Evolutionary conservation across 148 eudicot species (phyloP), one percentile per base, ranked within the genome.

Genomic region (Salicornia ramosissima): DNA sequence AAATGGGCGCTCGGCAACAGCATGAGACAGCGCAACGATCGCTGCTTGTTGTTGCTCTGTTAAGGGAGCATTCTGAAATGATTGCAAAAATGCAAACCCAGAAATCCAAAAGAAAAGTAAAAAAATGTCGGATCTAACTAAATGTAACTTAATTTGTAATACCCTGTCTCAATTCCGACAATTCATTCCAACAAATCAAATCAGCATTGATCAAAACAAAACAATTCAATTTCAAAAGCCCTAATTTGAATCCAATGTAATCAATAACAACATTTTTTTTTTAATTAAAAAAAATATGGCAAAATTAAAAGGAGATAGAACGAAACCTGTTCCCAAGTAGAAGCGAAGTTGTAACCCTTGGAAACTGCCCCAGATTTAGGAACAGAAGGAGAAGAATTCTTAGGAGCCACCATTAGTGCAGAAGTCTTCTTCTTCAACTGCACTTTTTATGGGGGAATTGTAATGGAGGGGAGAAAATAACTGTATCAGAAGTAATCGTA

Each of bases 21-120:
- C 92, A 79, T 94, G 96, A 63, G 92, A 88, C 67, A 94, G 86
- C 31, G 97, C 92, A 13, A 77, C 75, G 51, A 94, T 84, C 28
- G 98, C 98, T 29, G 96, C 84, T 84, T 88, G 96, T 71, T 94
- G 96, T 52, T 90, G 95, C 68, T 94, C 98, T 53, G 95, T 86
- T 81, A 94, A 73, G 54, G 97, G 98, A 70, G 98, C 90, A 83
- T 84, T 88, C 98, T 94, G 71, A 22, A 69, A 25, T 70, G 71
- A n/a, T 15, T 29, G 50, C 51, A 57, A 43, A 51, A 58, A 33
- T 33, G 21, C 24, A 40, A 70, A 42, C 0, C 29, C 71, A 28
- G 67, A 42, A 29, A 67, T 18, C 65, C 69, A 64, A 19, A 40
- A 22, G 5, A 29, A 42, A 11, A 7, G 13, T 24, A 22, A 26